These are phyloP conservation scores for Pleoardoris graminearum DNA, from an alignment of 2,329 filamentous ascomycete species.

Conservation along the genomic window DNA sequence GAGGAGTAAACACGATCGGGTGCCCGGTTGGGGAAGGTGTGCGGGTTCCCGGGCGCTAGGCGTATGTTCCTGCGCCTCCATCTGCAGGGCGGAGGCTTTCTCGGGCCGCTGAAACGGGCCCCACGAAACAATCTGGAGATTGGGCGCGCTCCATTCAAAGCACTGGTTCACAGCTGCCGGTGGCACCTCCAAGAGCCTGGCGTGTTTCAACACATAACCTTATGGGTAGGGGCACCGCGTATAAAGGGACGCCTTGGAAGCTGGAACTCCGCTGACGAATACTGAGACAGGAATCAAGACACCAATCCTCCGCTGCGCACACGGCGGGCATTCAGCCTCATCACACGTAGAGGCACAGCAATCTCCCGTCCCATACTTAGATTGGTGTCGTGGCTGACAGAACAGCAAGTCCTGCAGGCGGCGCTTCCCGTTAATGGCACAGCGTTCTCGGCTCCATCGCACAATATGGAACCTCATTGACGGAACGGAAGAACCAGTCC, in stretches of 20 bases:
- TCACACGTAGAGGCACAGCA: background rate
- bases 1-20: background rate
- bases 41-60: background rate
- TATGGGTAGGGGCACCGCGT: background rate
- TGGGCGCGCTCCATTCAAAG: background rate
- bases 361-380: background rate
- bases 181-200: background rate
- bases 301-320: background rate
- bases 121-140: constrained; percentile 8
- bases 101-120: constrained; percentile 8
- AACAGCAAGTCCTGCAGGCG: constrained; percentile 4
- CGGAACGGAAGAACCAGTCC: constrained; percentile 2
- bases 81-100: background rate
- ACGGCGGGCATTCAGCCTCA: background rate
- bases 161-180: constrained; percentile 1
- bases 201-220: background rate
- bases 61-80: background rate
- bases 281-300: background rate
- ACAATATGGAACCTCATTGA: constrained; percentile 5
- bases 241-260: constrained; percentile 2
- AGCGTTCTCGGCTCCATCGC: background rate
- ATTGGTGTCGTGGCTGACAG: background rate
- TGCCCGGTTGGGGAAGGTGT: background rate
- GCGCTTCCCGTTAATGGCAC: background rate
- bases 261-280: background rate